A percentile compares a stretch with the other conserved stretches of the same genome.
phyloP scores from a whole-genome alignment of 805 yeast genomes.

The Ogataea kodamae region DNA sequence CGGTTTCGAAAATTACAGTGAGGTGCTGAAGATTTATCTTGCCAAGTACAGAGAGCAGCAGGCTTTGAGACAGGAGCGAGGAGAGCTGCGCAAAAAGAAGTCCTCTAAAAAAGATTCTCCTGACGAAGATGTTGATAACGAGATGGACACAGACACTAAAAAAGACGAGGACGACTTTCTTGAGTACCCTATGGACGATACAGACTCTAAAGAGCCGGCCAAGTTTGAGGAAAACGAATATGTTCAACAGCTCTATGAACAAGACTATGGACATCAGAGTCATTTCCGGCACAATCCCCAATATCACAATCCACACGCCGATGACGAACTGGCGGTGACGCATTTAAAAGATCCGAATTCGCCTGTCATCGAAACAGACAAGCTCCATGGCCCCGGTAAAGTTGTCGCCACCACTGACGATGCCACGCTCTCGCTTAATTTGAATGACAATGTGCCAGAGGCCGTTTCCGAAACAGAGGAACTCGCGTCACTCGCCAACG shows the following conservation, averaged over 20 bases:
- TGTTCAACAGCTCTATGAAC: conserved; percentile 33
- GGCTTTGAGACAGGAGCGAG: conserved; percentile 65
- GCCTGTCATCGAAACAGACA: conserved; percentile 1
- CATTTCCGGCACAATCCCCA: conserved; percentile 33
- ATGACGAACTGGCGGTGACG: conserved; percentile 13
- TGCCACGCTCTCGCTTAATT: conserved; percentile 27
- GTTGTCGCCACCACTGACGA: conserved; percentile 31
- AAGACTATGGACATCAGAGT: conserved; percentile 27
- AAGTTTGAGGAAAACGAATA: conserved; percentile 21
- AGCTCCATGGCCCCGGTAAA: conserved; percentile 11
- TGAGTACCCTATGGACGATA: conserved; percentile 13
- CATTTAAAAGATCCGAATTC: conserved; percentile 7
- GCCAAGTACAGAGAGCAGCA: conserved; percentile 74
- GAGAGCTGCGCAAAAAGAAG: conserved; percentile 41
- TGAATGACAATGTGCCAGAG: conserved; percentile 31
- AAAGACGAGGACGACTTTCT: conserved; percentile 22
- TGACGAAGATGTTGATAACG: conserved; percentile 8
- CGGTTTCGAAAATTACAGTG: conserved; percentile 70
- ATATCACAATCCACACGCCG: conserved; percentile 26
- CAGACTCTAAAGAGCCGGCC: conserved; percentile 6
- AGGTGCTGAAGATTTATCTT: conserved; percentile 61
- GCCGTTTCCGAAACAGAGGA: conserved; percentile 34
- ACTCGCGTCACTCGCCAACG: conserved; percentile 33
- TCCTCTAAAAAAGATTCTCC: conserved; percentile 8
- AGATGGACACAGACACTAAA: conserved; percentile 5